These are phyloP conservation scores for Thelonectria rubi DNA, from an alignment of 2,329 filamentous ascomycete genomes.

Conservation along the genomic window DNA sequence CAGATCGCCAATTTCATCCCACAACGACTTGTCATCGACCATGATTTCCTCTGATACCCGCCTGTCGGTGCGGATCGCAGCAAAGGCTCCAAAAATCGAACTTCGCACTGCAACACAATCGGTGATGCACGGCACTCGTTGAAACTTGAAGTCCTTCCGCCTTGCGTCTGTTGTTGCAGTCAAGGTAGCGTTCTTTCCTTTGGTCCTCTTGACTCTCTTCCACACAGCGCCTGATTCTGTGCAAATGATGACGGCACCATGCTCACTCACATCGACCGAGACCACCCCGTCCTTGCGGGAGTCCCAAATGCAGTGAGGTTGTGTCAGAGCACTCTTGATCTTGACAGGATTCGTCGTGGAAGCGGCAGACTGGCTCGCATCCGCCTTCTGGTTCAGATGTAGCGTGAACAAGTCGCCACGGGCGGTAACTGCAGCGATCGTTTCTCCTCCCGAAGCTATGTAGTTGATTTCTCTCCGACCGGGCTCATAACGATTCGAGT, in stretches of 20 bases:
- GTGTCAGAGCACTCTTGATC: constrained; percentile 82
- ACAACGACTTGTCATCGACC: constrained; percentile 73
- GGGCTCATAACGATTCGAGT: constrained; percentile 60
- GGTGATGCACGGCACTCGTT: constrained; percentile 87
- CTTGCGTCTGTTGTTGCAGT: constrained; percentile 63
- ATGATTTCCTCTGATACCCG: constrained; percentile 77
- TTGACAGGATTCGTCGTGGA: constrained; percentile 95
- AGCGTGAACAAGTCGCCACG: constrained; percentile 91
- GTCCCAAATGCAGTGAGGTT: constrained; percentile 86
- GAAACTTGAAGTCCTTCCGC: constrained; percentile 93
- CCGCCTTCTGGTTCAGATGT: constrained; percentile 73
- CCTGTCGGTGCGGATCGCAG: constrained; percentile 84
- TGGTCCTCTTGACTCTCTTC: constrained; percentile 83
- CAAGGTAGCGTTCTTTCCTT: constrained; percentile 73
- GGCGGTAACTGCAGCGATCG: constrained; percentile 86
- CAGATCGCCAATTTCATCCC: constrained; percentile 76
- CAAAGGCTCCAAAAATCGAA: constrained; percentile 89
- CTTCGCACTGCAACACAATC: constrained; percentile 85
- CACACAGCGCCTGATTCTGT: constrained; percentile 94
- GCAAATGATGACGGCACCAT: constrained; percentile 93
- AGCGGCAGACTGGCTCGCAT: constrained; percentile 65
- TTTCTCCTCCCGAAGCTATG: constrained; percentile 87
- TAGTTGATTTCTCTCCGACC: constrained; percentile 75
- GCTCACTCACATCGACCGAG: constrained; percentile 88
- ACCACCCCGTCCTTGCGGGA: constrained; percentile 85